These are phyloP conservation scores for Thielaviopsis cerberus DNA, from an alignment of 2,329 filamentous ascomycete species.

Conservation along the genomic window DNA sequence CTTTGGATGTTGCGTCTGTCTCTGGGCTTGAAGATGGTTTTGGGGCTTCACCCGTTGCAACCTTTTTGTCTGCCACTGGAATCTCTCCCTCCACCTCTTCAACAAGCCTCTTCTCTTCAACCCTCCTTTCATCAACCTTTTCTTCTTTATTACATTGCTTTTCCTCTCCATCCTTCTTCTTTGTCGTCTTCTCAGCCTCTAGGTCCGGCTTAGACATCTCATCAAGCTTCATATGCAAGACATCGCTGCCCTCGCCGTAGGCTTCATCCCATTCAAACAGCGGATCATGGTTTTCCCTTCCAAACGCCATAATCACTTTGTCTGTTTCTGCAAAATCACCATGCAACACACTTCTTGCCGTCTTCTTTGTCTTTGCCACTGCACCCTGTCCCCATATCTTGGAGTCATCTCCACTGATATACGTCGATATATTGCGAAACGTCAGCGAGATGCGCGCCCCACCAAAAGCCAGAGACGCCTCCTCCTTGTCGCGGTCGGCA, in stretches of 20 bases:
- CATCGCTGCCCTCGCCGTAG: constrained; percentile 73
- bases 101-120: too few relatives aligned
- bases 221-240: constrained; percentile 40
- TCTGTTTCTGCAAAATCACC: constrained; percentile 48
- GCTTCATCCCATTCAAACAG: constrained; percentile 55
- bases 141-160: background rate
- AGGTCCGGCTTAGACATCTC: background rate
- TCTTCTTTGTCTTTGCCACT: constrained; percentile 40
- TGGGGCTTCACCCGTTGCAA: background rate
- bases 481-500: constrained; percentile 42
- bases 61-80: background rate
- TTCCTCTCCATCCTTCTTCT: background rate
- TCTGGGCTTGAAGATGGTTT: background rate
- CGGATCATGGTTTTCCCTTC: constrained; percentile 58
- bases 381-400: constrained; percentile 89
- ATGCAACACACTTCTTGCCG: constrained; percentile 47
- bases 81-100: background rate
- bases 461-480: constrained; percentile 50
- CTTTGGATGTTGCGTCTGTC: background rate
- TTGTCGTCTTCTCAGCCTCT: constrained; percentile 9
- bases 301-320: constrained; percentile 59
- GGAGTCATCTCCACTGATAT: constrained; percentile 43
- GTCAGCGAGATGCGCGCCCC: constrained; percentile 80
- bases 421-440: constrained; percentile 78
- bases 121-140: background rate